These are phyloP conservation scores for Aspergillus sclerotiicarbonarius DNA, from an alignment of 495 filamentous ascomycete species.

Conservation along the genomic window DNA sequence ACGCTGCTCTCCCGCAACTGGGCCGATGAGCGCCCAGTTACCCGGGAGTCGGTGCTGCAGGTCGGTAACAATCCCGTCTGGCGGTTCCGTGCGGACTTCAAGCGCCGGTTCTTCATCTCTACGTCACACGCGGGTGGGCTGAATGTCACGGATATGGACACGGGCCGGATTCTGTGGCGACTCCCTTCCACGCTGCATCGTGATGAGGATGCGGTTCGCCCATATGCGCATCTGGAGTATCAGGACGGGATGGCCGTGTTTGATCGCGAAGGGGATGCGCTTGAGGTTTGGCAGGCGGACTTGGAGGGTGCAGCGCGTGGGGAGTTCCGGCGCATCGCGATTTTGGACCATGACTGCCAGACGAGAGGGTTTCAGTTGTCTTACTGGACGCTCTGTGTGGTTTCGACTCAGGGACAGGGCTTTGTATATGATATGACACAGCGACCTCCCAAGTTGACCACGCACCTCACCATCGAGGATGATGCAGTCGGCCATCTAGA, in stretches of 20 bases:
- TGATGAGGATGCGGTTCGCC: conserved; percentile 29
- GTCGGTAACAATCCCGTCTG: conserved; percentile 40
- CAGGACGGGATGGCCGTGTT: conserved; percentile 44
- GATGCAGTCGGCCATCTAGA: conserved; percentile 39
- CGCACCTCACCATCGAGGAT: conserved; percentile 29
- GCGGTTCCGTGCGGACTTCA: conserved; percentile 41
- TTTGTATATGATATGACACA: conserved; percentile 44
- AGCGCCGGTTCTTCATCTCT: conserved; percentile 39
- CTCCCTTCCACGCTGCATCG: conserved; percentile 34
- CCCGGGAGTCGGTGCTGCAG: conserved; percentile 35
- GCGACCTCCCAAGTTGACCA: conserved; percentile 31
- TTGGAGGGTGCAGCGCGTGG: conserved; percentile 30
- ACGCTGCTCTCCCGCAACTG: conserved; percentile 38
- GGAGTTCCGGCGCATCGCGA: conserved; percentile 37
- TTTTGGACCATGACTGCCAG: conserved; percentile 36
- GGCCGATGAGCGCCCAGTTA: conserved; percentile 25
- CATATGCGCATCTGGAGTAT: conserved; percentile 40
- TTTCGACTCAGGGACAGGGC: conserved; percentile 36
- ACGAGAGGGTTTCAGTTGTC: conserved; percentile 43
- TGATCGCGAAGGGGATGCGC: conserved; percentile 37
- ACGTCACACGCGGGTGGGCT: conserved; percentile 39
- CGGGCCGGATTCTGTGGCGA: conserved; percentile 33
- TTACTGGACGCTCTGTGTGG: conserved; percentile 39
- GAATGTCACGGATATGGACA: conserved; percentile 42
- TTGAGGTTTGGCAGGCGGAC: conserved; percentile 40